Conservation (phyloP, 176 grass and related monocot species). For the Rhynchospora breviuscula region DNA sequence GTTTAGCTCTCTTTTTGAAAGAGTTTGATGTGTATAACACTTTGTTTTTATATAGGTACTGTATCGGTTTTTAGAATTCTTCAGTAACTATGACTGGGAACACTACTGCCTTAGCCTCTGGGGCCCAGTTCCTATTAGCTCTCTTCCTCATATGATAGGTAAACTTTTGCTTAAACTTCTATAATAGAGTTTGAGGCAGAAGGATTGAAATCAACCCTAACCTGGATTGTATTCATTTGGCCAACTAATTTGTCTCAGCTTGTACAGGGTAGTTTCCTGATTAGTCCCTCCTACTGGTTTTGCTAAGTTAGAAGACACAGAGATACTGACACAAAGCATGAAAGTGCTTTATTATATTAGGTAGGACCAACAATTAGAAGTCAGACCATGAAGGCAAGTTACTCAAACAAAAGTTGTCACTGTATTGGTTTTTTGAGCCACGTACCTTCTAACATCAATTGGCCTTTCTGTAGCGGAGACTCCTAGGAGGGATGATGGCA, state of each 20-base stretch:
- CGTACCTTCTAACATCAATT: slow-evolving; percentile 14
- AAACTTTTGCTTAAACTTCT: slow-evolving; percentile 11
- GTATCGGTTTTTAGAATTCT: slow-evolving; percentile 93
- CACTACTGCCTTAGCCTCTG: slow-evolving; percentile 82
- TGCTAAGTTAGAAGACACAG: not conserved
- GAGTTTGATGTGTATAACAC: slow-evolving; percentile 5
- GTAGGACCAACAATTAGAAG: slow-evolving; percentile 1
- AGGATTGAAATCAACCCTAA: not conserved
- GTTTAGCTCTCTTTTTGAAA: not conserved
- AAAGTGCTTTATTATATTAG: not conserved
- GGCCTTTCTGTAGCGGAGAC: slow-evolving; percentile 56
- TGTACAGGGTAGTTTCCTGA: not conserved
- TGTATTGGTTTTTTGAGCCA: not conserved
- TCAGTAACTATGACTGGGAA: slow-evolving; percentile 95
- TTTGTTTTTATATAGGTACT: slow-evolving; percentile 56
- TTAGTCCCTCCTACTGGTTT: not conserved
- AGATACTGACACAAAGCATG: not conserved
- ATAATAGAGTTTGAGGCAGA: not conserved
- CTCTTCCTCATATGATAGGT: slow-evolving; percentile 85
- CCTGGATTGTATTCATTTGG: not conserved
- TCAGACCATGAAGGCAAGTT: not conserved
- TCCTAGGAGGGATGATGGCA: slow-evolving; percentile 55
- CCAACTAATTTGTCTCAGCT: not conserved
- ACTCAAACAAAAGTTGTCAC: not conserved
- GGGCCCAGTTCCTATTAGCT: slow-evolving; percentile 88